These are phyloP conservation scores for Prillingera fragicola DNA, from an alignment of 1,284 basidiomycete species.

Conservation along the genomic window DNA sequence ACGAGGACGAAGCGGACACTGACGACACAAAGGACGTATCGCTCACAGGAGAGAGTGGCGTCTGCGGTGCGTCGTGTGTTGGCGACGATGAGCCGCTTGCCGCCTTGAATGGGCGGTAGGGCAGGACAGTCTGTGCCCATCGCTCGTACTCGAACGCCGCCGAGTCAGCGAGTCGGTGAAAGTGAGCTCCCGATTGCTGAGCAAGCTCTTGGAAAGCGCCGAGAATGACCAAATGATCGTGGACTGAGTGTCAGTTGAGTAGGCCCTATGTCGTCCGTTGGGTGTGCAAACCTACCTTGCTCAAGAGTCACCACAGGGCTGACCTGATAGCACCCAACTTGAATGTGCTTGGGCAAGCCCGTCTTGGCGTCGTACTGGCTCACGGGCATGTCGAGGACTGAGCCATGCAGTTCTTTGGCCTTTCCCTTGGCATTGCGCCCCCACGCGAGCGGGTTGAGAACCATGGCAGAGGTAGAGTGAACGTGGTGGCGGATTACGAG, in stretches of 20 bases:
- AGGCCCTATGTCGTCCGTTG: background rate
- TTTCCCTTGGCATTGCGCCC: background rate
- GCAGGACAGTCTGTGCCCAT: constrained; percentile 15
- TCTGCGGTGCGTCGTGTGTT: too few relatives aligned
- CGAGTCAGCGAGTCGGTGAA: constrained; percentile 11
- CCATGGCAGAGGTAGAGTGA: background rate
- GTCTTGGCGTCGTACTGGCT: constrained; percentile 18
- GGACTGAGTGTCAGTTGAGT: constrained; percentile 10
- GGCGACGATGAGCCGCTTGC: too few relatives aligned
- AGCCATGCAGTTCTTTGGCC: background rate
- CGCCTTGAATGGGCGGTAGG: too few relatives aligned
- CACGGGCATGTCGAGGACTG: constrained; percentile 23
- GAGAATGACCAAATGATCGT: constrained; percentile 24
- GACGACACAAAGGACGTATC: too few relatives aligned
- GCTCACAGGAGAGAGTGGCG: too few relatives aligned
- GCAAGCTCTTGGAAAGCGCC: constrained; percentile 14
- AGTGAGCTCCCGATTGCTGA: background rate
- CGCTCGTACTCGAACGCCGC: constrained; percentile 21
- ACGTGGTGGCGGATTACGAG: too few relatives aligned
- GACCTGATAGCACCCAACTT: constrained; percentile 14
- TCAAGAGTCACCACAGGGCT: constrained; percentile 8
- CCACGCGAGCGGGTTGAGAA: constrained; percentile 3
- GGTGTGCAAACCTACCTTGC: constrained; percentile 7
- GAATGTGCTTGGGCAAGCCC: constrained; percentile 16
- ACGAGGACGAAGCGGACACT: too few relatives aligned